Conservation (phyloP, 2,329 filamentous ascomycete species). For the Pseudogymnoascus sp. region DNA sequence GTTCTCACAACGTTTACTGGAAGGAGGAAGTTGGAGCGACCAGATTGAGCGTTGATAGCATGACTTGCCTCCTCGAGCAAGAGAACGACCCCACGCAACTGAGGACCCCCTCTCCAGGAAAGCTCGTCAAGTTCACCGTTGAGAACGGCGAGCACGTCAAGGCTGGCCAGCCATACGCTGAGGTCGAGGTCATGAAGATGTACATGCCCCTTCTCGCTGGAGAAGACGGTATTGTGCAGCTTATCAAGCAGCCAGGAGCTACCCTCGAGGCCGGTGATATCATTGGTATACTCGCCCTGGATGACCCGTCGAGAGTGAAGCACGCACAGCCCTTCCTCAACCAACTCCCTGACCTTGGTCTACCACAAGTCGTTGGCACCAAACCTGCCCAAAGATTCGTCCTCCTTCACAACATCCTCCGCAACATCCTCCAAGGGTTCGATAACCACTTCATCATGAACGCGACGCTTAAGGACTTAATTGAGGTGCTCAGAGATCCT, state of each 20-base stretch:
- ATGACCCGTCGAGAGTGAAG: slow-evolving; percentile 94
- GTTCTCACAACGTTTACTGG: slow-evolving; percentile 98
- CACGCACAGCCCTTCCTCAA: slow-evolving; percentile 90
- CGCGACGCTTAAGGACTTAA: slow-evolving; percentile 73
- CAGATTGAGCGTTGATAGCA: slow-evolving; percentile 91
- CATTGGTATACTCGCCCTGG: slow-evolving; percentile 89
- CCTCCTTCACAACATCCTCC: slow-evolving; percentile 66
- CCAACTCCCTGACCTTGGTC: slow-evolving; percentile 78
- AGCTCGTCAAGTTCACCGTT: slow-evolving; percentile 95
- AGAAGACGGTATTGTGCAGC: slow-evolving; percentile 91
- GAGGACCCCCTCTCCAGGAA: slow-evolving; percentile 87
- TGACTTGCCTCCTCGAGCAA: slow-evolving; percentile 95
- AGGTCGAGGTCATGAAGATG: slow-evolving; percentile 99
- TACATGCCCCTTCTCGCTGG: slow-evolving; percentile 97
- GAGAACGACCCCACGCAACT: slow-evolving; percentile 98
- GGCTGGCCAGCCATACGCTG: slow-evolving; percentile 87
- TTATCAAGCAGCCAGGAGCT: slow-evolving; percentile 99
- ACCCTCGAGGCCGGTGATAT: slow-evolving; percentile 97
- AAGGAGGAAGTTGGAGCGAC: slow-evolving; percentile 97
- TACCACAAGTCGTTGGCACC: slow-evolving; percentile 77
- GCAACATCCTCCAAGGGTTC: slow-evolving; percentile 85
- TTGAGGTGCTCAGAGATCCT: slow-evolving; percentile 81
- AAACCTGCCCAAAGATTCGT: slow-evolving; percentile 87
- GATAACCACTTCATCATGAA: slow-evolving; percentile 98
- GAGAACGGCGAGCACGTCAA: slow-evolving; percentile 91